phyloP scores from a whole-genome alignment of 1,139 yeast genomes.

The Suhomyces bribrorum region DNA sequence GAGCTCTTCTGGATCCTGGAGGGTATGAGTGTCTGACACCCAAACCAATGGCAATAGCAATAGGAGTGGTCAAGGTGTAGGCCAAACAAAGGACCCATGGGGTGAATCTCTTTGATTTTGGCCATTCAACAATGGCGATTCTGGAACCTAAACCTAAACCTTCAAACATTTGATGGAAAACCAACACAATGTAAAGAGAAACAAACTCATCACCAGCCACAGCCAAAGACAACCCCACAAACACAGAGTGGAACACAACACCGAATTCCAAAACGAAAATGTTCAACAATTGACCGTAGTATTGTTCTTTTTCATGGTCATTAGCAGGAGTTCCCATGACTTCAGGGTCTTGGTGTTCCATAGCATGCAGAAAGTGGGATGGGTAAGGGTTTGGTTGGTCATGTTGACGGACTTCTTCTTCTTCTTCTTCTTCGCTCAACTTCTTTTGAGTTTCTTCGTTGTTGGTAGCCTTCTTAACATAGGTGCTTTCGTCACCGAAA shows the following conservation, averaged over 20 bases:
- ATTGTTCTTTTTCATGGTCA: conserved; percentile 37
- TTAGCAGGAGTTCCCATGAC: conserved; percentile 43
- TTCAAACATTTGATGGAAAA: conserved; percentile 91
- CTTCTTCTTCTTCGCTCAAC: conserved; percentile 19
- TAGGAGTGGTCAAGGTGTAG: conserved; percentile 77
- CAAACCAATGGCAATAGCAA: conserved; percentile 82
- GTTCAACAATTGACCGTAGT: conserved; percentile 43
- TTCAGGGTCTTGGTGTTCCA: conserved; percentile 57
- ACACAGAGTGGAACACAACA: conserved; percentile 77
- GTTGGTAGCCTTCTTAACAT: conserved; percentile 24
- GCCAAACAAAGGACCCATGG: conserved; percentile 63
- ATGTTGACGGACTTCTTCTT: conserved; percentile 16
- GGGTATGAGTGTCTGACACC: conserved; percentile 73
- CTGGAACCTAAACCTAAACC: conserved; percentile 91
- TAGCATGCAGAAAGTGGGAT: conserved; percentile 50
- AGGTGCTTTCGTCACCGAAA: conserved; percentile 45
- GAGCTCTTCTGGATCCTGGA: conserved; percentile 60
- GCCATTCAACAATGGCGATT: conserved; percentile 74
- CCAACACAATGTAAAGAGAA: conserved; percentile 74
- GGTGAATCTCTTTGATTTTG: conserved; percentile 41
- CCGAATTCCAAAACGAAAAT: conserved; percentile 77
- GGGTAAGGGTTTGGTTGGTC: conserved; percentile 35
- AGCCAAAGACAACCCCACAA: conserved; percentile 74
- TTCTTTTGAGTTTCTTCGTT: conserved; percentile 18
- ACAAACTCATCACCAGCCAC: conserved; percentile 72